These are phyloP conservation scores for Atkinsonella hypoxylon DNA, from an alignment of 2,329 filamentous ascomycete genomes.

Conservation along the genomic window DNA sequence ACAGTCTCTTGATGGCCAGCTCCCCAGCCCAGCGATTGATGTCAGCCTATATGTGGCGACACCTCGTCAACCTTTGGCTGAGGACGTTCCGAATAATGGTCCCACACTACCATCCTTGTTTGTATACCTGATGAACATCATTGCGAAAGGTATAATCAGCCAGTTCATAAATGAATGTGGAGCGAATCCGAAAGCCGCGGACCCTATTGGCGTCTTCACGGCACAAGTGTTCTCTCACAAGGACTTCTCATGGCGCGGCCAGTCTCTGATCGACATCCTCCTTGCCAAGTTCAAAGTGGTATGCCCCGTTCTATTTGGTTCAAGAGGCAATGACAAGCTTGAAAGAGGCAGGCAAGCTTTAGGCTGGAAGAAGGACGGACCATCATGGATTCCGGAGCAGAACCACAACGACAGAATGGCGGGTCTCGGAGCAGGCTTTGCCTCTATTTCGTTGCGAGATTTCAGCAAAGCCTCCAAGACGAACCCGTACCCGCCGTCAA, in stretches of 20 bases:
- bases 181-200: slow-evolving; percentile 52
- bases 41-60: slow-evolving; percentile 40
- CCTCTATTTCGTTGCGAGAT: slow-evolving; percentile 70
- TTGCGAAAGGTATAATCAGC: slow-evolving; percentile 59
- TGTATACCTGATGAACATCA: slow-evolving; percentile 65
- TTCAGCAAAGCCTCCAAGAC: slow-evolving; percentile 57
- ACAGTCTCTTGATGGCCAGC: slow-evolving; percentile 37
- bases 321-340: slow-evolving; percentile 64
- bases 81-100: slow-evolving; percentile 39
- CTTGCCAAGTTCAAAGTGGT: slow-evolving; percentile 71
- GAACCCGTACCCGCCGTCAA: slow-evolving; percentile 64
- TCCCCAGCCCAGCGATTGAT: slow-evolving; percentile 42
- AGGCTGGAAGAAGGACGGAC: slow-evolving; percentile 58
- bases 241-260: slow-evolving; percentile 53
- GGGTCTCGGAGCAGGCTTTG: slow-evolving; percentile 73
- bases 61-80: slow-evolving; percentile 28
- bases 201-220: slow-evolving; percentile 67
- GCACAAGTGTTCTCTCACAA: slow-evolving; percentile 62
- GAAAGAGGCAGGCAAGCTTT: slow-evolving; percentile 53
- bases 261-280: slow-evolving; percentile 67
- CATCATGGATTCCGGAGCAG: slow-evolving; percentile 53
- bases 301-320: slow-evolving; percentile 79
- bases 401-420: slow-evolving; percentile 73
- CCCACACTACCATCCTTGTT: slow-evolving; percentile 49
- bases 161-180: slow-evolving; percentile 59